These are phyloP conservation scores for Diaporthe citri DNA, from an alignment of 2,329 filamentous ascomycete genomes.

Conservation along the genomic window DNA sequence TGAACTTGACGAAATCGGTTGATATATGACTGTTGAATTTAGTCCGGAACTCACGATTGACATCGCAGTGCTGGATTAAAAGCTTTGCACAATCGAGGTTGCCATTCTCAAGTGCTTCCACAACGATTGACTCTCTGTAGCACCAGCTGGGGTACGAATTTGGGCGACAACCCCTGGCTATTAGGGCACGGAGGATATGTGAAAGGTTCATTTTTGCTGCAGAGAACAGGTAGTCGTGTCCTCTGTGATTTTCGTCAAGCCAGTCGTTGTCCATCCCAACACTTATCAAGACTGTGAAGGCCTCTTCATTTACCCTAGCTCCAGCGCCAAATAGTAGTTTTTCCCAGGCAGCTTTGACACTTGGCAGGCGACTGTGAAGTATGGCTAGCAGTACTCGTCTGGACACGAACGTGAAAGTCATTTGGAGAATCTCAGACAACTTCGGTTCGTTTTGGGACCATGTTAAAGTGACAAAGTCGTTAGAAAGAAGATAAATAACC, in stretches of 20 bases:
- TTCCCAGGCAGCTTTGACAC: slow-evolving; percentile 5
- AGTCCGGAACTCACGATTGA: background rate
- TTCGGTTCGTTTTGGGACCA: background rate
- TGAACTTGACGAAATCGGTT: background rate
- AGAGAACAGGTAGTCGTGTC: background rate
- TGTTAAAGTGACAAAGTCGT: background rate
- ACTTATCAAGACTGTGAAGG: background rate
- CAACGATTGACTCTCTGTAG: background rate
- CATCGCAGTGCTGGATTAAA: background rate
- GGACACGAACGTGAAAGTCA: background rate
- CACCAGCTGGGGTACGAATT: background rate
- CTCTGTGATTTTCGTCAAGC: background rate
- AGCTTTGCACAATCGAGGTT: background rate
- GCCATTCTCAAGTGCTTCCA: background rate
- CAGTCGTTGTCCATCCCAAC: background rate
- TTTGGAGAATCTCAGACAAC: background rate
- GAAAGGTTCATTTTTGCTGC: background rate
- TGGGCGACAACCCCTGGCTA: background rate
- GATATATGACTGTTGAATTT: too few relatives aligned
- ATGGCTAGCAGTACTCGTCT: background rate
- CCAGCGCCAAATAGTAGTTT: background rate
- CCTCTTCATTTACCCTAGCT: background rate
- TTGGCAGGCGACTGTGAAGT: background rate
- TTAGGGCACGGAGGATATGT: background rate
- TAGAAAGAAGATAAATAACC: background rate